Evolutionary conservation across 1,139 yeast species (phyloP).

Genomic region (Suhomyces wounanorum): DNA sequence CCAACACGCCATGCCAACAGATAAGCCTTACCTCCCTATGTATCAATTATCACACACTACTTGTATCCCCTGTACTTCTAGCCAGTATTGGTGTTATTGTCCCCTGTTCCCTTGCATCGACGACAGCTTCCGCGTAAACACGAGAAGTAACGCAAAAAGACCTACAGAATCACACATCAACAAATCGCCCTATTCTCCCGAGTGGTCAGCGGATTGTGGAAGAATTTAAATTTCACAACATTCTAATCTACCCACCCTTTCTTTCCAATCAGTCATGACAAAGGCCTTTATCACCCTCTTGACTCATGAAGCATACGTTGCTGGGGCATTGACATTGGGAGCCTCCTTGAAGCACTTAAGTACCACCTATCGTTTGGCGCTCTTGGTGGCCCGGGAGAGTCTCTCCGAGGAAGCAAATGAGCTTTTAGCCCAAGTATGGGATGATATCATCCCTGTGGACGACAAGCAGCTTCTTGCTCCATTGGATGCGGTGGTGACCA

Average conservation of each 20-base stretch:
- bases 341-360: slow-evolving; percentile 22
- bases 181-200: neutral
- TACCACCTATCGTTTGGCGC: slow-evolving; percentile 24
- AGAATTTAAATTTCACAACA: neutral
- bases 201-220: neutral
- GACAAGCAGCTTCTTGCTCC: slow-evolving; percentile 25
- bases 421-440: slow-evolving; percentile 23
- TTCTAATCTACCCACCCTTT: neutral
- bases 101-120: neutral
- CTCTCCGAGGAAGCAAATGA: slow-evolving; percentile 21
- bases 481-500: slow-evolving; percentile 20
- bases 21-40: neutral
- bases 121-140: neutral
- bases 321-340: slow-evolving; percentile 36
- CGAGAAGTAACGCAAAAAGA: neutral
- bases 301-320: slow-evolving; percentile 31
- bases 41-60: neutral
- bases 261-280: slow-evolving; percentile 2
- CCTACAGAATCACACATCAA: neutral
- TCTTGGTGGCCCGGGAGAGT: slow-evolving; percentile 24
- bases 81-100: neutral
- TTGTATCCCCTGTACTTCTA: neutral
- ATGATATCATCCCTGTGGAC: slow-evolving; percentile 29
- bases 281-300: slow-evolving; percentile 33
- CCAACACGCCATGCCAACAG: neutral